Evolutionary conservation across 2,329 filamentous ascomycete genomes (phyloP).

Genomic region (Fonsecaea multimorphosa): DNA sequence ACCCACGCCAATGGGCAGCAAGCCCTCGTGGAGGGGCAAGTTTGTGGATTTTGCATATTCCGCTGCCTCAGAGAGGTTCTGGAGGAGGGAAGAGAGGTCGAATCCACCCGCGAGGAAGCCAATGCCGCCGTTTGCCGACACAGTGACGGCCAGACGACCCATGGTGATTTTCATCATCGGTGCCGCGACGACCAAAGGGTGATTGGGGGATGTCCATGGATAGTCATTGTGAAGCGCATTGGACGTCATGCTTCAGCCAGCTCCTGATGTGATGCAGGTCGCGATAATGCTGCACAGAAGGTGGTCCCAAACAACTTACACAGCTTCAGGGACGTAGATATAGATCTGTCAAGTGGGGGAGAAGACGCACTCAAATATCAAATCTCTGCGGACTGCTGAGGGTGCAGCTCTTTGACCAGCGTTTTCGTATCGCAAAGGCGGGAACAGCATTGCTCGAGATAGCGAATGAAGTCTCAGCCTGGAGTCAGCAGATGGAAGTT

Average conservation of each 20-base stretch:
- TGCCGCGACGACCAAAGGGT: slow-evolving; percentile 66
- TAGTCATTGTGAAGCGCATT: slow-evolving; percentile 47
- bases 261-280: neutral
- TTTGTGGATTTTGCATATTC: slow-evolving; percentile 37
- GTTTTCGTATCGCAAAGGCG: neutral
- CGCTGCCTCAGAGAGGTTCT: slow-evolving; percentile 42
- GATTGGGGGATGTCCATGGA: slow-evolving; percentile 59
- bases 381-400: neutral
- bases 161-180: slow-evolving; percentile 72
- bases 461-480: neutral
- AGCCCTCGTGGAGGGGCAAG: slow-evolving; percentile 24
- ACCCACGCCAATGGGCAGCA: slow-evolving; percentile 50
- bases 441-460: neutral
- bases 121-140: slow-evolving; percentile 62
- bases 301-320: neutral
- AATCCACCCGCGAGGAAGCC: slow-evolving; percentile 67
- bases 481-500: slow-evolving; percentile 3
- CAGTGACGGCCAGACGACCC: slow-evolving; percentile 63
- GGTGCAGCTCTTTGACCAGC: neutral
- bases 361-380: neutral
- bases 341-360: neutral
- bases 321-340: neutral
- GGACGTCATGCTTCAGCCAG: slow-evolving; percentile 18
- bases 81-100: slow-evolving; percentile 43
- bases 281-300: neutral